Conservation (phyloP, 129 eudicot genomes). For the Flaveria robusta region DNA sequence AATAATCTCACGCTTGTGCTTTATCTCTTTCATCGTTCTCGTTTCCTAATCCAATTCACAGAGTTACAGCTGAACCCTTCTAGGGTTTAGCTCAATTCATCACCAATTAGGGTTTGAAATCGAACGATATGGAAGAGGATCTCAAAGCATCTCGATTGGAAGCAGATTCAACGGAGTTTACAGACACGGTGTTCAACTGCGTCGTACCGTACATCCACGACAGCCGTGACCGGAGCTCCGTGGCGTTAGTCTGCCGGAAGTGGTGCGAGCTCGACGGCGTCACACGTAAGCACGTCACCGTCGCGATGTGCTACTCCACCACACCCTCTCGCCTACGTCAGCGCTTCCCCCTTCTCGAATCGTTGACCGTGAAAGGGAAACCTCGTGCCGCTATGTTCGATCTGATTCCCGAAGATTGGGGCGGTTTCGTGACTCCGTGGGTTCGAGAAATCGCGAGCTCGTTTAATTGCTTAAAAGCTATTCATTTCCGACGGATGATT, state of each 20-base stretch:
- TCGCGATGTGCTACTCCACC: constrained; percentile 39
- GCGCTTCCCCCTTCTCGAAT: constrained; percentile 38
- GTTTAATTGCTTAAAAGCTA: constrained; percentile 27
- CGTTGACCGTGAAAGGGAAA: constrained; percentile 39
- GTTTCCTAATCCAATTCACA: too few relatives aligned
- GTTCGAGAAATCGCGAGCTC: constrained; percentile 22
- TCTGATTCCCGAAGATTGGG: constrained; percentile 41
- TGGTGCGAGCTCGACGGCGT: constrained; percentile 42
- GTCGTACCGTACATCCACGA: constrained; percentile 36
- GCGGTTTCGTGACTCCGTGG: constrained; percentile 39
- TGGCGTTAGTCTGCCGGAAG: constrained; percentile 37
- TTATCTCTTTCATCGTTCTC: too few relatives aligned
- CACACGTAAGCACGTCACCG: constrained; percentile 36
- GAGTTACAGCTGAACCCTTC: too few relatives aligned
- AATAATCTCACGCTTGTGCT: too few relatives aligned
- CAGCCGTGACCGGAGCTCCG: constrained; percentile 38
- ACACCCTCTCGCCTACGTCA: constrained; percentile 28
- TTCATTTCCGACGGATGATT: constrained; percentile 44
- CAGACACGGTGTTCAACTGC: constrained; percentile 42
- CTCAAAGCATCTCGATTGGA: constrained; percentile 3
- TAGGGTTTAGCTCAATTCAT: neutral
- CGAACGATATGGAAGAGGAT: constrained; percentile 22
- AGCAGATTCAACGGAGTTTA: constrained; percentile 21
- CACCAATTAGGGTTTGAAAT: constrained; percentile 4
- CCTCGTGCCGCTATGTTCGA: constrained; percentile 47